These are phyloP conservation scores for Wickerhamomyces xylosicus DNA, from an alignment of 805 yeast species.

Conservation along the genomic window DNA sequence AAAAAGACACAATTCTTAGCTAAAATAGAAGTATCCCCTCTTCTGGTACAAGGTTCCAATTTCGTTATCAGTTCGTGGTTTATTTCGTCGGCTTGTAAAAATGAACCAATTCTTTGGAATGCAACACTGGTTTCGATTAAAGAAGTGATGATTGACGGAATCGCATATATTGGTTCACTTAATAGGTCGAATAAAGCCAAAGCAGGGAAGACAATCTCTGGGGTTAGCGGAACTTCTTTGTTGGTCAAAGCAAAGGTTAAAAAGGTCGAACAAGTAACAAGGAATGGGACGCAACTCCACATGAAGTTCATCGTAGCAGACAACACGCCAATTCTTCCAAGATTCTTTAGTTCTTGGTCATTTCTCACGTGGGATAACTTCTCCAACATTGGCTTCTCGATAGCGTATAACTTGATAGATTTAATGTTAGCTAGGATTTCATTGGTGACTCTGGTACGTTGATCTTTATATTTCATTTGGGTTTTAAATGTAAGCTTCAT, in stretches of 20 bases:
- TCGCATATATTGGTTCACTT: constrained; percentile 45
- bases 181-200: constrained; percentile 48
- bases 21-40: constrained; percentile 24
- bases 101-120: constrained; percentile 38
- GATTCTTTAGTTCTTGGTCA: constrained; percentile 42
- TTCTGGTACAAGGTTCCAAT: constrained; percentile 14
- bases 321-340: constrained; percentile 36
- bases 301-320: constrained; percentile 40
- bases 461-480: constrained; percentile 56
- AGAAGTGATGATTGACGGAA: constrained; percentile 48
- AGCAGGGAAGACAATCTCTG: constrained; percentile 64
- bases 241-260: constrained; percentile 38
- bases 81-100: constrained; percentile 36
- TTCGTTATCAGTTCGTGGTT: constrained; percentile 26
- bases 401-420: constrained; percentile 56
- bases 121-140: constrained; percentile 53
- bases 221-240: constrained; percentile 39
- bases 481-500: constrained; percentile 36
- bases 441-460: constrained; percentile 44
- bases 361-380: constrained; percentile 45
- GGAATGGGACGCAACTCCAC: constrained; percentile 56
- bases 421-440: constrained; percentile 54
- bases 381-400: constrained; percentile 57
- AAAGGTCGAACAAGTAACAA: constrained; percentile 55
- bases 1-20: constrained; percentile 42